Conservation (phyloP, 2,329 filamentous ascomycete genomes). For the Fusarium irregulare region DNA sequence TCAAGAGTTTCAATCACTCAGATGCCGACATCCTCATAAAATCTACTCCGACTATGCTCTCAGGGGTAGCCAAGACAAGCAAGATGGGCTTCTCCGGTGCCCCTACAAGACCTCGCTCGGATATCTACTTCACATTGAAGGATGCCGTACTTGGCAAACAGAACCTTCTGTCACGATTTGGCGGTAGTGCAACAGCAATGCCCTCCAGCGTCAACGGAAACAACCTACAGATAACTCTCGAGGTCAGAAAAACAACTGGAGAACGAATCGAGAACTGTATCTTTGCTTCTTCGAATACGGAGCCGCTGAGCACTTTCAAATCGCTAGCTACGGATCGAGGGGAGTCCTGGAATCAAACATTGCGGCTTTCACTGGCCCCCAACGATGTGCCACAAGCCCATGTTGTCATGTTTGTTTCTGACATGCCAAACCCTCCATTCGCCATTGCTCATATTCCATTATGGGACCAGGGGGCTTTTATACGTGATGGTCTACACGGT, state of each 20-base stretch:
- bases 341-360: slow-evolving; percentile 87
- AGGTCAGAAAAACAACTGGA: slow-evolving; percentile 83
- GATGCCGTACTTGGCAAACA: slow-evolving; percentile 84
- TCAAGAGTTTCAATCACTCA: slow-evolving; percentile 80
- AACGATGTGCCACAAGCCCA: slow-evolving; percentile 86
- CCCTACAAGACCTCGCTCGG: slow-evolving; percentile 86
- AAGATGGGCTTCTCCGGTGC: slow-evolving; percentile 96
- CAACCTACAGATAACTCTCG: slow-evolving; percentile 88
- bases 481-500: slow-evolving; percentile 84
- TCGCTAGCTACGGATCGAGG: slow-evolving; percentile 84
- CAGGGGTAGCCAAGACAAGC: slow-evolving; percentile 81
- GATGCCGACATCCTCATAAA: slow-evolving; percentile 86
- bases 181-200: slow-evolving; percentile 79
- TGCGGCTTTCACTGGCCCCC: slow-evolving; percentile 82
- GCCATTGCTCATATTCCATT: slow-evolving; percentile 92
- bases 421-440: slow-evolving; percentile 88
- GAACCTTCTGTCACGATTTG: slow-evolving; percentile 72
- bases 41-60: slow-evolving; percentile 86
- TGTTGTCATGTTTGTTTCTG: slow-evolving; percentile 88
- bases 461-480: slow-evolving; percentile 92
- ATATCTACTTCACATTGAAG: slow-evolving; percentile 91
- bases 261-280: slow-evolving; percentile 90
- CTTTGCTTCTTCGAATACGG: slow-evolving; percentile 83
- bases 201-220: slow-evolving; percentile 70
- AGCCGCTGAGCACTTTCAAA: slow-evolving; percentile 85